These are phyloP conservation scores for Excoecaria agallocha DNA, from an alignment of 345 rosid genomes.

Conservation along the genomic window DNA sequence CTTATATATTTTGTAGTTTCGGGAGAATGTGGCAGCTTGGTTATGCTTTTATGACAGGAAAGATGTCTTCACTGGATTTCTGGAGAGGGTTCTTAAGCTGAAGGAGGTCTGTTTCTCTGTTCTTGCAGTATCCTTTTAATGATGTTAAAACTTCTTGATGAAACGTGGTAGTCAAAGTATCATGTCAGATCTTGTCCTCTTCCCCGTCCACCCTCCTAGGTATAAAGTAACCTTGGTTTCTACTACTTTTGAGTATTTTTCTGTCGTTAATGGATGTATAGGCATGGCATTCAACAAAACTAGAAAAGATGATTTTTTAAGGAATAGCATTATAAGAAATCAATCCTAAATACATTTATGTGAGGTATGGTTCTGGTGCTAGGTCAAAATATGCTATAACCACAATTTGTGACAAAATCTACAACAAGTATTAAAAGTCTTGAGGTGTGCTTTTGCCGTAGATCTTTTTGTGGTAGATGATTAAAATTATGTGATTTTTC, in stretches of 20 bases:
- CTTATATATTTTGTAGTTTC: constrained; percentile 53
- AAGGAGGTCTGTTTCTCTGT: constrained; percentile 68
- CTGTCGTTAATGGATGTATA: neutral
- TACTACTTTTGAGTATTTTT: neutral
- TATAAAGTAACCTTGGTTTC: neutral
- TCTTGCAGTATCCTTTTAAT: neutral
- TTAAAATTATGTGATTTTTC: neutral
- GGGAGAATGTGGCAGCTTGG: constrained; percentile 99
- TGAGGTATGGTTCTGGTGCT: neutral
- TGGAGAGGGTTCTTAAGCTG: constrained; percentile 71
- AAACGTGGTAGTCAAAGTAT: neutral
- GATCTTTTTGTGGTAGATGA: neutral
- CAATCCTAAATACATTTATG: neutral
- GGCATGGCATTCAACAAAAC: neutral
- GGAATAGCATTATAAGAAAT: no score
- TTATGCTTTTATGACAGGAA: constrained; percentile 78
- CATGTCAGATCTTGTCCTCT: neutral
- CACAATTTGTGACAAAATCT: no score
- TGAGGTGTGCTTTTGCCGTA: neutral
- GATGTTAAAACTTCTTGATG: neutral
- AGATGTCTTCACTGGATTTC: constrained; percentile 68
- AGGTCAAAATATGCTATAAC: no score
- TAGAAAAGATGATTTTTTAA: no score
- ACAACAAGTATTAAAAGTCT: no score
- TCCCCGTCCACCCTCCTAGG: no score